Conservation (phyloP, 106 monocot species). For the Iris macrosiphon region DNA sequence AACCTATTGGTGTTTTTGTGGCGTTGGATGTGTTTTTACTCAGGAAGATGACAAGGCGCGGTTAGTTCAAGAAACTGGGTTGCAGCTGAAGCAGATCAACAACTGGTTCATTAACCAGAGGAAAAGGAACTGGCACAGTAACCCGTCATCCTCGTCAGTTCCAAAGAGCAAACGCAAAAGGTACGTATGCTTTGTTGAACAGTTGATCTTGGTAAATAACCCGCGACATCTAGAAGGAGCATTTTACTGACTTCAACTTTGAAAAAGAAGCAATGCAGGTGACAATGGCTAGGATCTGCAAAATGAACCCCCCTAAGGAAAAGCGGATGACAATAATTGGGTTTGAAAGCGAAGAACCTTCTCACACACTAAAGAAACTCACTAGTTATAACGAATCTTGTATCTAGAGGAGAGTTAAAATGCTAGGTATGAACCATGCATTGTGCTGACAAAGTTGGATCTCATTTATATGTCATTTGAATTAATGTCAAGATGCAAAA, state of each 20-base stretch:
- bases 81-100: conserved; percentile 67
- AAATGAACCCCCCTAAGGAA: background rate
- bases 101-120: conserved; percentile 73
- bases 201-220: background rate
- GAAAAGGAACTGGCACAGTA: conserved; percentile 66
- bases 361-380: no score
- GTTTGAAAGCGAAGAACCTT: no score
- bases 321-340: background rate
- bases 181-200: background rate
- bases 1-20: no score
- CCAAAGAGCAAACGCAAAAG: conserved; percentile 50
- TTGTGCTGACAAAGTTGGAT: no score
- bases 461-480: no score
- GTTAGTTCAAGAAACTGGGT: conserved; percentile 54
- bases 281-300: background rate
- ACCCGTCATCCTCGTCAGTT: conserved; percentile 39
- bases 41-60: conserved; percentile 62
- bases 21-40: background rate
- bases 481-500: no score
- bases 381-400: no score
- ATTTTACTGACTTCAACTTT: background rate
- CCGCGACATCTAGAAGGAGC: no score
- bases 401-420: no score
- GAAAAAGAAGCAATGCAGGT: conserved; percentile 23
- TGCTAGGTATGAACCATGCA: no score